These are phyloP conservation scores for Arthrobotrys sphaeroides DNA, from an alignment of 2,329 filamentous ascomycete genomes.

Conservation along the genomic window DNA sequence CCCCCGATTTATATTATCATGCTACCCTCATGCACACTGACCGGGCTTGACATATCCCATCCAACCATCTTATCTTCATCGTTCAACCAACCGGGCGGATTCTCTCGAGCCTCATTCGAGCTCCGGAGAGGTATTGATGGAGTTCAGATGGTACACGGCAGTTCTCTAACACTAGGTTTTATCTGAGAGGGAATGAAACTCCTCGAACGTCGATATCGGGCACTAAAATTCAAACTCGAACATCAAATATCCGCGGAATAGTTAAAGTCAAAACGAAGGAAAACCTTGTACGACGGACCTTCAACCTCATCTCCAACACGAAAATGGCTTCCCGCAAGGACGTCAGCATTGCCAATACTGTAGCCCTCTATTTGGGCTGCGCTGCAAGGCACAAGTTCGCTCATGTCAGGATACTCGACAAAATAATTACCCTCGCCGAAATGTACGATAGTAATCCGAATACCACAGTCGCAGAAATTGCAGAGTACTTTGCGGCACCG, in stretches of 20 bases:
- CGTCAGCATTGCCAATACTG: constrained; percentile 16
- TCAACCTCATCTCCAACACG: neutral
- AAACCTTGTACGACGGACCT: constrained; percentile 8
- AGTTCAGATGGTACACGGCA: neutral
- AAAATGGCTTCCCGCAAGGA: constrained; percentile 27
- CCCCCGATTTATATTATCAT: constrained; percentile 8
- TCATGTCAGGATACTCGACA: constrained; percentile 21
- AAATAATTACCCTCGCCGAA: constrained; percentile 21
- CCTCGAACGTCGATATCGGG: neutral
- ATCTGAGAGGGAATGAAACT: neutral
- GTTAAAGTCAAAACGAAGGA: neutral
- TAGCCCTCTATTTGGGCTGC: constrained; percentile 33
- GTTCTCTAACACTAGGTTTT: neutral
- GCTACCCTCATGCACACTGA: neutral
- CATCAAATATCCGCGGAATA: no score
- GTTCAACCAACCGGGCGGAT: neutral
- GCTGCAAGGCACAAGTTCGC: constrained; percentile 40
- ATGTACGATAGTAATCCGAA: constrained; percentile 43
- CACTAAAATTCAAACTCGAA: neutral
- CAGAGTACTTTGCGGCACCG: constrained; percentile 29
- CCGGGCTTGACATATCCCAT: neutral
- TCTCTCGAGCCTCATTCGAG: neutral
- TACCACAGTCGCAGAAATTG: constrained; percentile 28
- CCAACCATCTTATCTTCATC: neutral
- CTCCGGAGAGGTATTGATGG: neutral